Conservation (phyloP, 345 rosid genomes). For the Heritiera fomes region DNA sequence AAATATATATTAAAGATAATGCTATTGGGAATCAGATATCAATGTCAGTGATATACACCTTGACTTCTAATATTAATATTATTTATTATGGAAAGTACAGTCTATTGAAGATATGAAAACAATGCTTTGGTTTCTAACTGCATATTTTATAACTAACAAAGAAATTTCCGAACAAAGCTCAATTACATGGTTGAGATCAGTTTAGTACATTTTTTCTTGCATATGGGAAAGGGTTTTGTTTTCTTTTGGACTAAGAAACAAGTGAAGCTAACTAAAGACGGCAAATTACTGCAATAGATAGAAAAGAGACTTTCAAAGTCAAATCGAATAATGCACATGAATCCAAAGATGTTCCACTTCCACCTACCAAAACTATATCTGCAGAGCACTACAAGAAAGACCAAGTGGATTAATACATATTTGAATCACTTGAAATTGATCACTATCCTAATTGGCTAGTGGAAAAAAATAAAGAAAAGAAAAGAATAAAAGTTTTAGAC, state of each 20-base stretch:
- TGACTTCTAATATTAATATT: neutral
- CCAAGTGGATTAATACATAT: neutral
- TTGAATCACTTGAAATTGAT: neutral
- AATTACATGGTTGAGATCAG: too few species aligned
- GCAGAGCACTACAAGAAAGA: neutral
- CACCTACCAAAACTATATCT: neutral
- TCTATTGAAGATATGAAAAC: neutral
- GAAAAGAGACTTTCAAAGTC: neutral
- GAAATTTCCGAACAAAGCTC: neutral
- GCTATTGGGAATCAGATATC: neutral
- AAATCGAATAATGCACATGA: conserved; percentile 6
- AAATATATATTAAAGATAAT: neutral
- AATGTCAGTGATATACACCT: neutral
- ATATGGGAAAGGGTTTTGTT: neutral
- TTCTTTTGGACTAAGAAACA: neutral
- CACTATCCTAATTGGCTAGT: too few species aligned
- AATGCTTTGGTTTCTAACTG: neutral
- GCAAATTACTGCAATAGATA: neutral
- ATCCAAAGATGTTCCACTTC: neutral
- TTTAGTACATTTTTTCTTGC: too few species aligned
- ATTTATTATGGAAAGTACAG: neutral
- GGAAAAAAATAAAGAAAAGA: too few species aligned
- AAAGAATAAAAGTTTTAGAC: too few species aligned
- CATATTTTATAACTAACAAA: neutral
- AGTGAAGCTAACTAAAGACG: neutral